Conservation (phyloP, 1,139 yeast species). For the Suhomyces bolitotheri region DNA sequence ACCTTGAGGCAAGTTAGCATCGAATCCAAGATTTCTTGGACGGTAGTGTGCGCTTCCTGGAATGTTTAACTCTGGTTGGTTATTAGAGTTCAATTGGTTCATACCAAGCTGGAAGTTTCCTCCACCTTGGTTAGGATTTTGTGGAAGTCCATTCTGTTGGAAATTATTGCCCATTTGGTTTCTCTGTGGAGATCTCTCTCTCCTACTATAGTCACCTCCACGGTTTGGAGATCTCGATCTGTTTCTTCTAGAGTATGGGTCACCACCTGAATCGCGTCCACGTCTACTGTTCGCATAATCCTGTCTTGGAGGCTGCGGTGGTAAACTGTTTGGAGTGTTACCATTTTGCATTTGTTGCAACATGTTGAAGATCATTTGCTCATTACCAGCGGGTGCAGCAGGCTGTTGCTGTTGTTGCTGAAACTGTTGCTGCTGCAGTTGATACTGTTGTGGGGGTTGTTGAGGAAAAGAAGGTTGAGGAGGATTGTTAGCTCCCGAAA, state of each 20-base stretch:
- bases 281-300: slow-evolving; percentile 30
- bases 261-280: slow-evolving; percentile 35
- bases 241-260: slow-evolving; percentile 47
- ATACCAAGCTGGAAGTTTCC: slow-evolving; percentile 5
- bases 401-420: slow-evolving; percentile 10
- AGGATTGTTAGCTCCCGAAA: slow-evolving; percentile 31
- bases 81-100: slow-evolving; percentile 4
- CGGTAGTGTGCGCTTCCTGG: slow-evolving; percentile 75
- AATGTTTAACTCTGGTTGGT: slow-evolving; percentile 56
- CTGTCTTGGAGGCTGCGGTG: slow-evolving; percentile 17
- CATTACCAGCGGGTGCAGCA: slow-evolving; percentile 21
- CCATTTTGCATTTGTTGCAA: slow-evolving; percentile 44
- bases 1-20: slow-evolving; percentile 73
- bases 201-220: slow-evolving; percentile 21
- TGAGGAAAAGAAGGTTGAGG: slow-evolving; percentile 13
- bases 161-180: slow-evolving; percentile 13
- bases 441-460: slow-evolving; percentile 3
- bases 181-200: slow-evolving; percentile 39
- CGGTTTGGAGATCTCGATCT: slow-evolving; percentile 58
- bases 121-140: slow-evolving; percentile 13
- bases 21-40: slow-evolving; percentile 68
- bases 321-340: slow-evolving; percentile 11
- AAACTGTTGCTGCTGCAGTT: slow-evolving; percentile 2
- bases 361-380: slow-evolving; percentile 42
- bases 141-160: slow-evolving; percentile 15